Conservation (phyloP, 306 rosid genomes). For the Betula pendula region DNA sequence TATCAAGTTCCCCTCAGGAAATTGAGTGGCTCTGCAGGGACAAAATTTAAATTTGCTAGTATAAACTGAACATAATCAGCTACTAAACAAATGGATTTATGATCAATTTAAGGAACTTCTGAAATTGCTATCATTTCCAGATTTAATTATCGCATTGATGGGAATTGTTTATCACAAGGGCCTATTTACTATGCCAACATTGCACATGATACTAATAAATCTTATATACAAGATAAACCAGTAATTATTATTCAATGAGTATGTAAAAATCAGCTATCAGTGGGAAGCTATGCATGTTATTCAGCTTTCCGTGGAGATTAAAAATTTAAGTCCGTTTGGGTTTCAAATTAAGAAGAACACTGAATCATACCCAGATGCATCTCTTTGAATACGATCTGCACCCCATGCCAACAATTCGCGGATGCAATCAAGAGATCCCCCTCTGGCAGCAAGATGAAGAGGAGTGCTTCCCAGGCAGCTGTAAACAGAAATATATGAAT, state of each 20-base stretch:
- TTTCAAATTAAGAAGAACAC: conserved; percentile 6
- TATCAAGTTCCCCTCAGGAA: not conserved
- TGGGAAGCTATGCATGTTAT: not conserved
- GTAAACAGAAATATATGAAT: conserved; percentile 40
- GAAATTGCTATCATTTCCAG: not conserved
- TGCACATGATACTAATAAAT: not conserved
- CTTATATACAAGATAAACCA: not conserved
- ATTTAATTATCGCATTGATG: not conserved
- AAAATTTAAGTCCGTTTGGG: not conserved
- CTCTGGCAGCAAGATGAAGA: conserved; percentile 96
- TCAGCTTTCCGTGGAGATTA: not conserved
- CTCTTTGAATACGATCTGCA: conserved; percentile 91
- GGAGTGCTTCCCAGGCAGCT: conserved; percentile 93
- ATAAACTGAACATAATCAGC: not conserved
- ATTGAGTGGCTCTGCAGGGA: not conserved
- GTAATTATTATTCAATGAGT: not conserved
- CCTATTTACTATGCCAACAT: not conserved
- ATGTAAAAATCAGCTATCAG: too few relatives aligned
- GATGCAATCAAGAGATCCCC: conserved; percentile 89
- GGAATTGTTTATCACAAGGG: not conserved
- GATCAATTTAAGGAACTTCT: not conserved
- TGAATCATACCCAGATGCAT: conserved; percentile 74
- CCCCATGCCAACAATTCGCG: conserved; percentile 93
- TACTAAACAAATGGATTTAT: not conserved
- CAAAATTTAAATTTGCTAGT: not conserved